A percentile compares a stretch with the other conserved stretches of the same genome.
Evolutionary conservation across 306 rosid species (phyloP).

Genomic region (Betula pendula): DNA sequence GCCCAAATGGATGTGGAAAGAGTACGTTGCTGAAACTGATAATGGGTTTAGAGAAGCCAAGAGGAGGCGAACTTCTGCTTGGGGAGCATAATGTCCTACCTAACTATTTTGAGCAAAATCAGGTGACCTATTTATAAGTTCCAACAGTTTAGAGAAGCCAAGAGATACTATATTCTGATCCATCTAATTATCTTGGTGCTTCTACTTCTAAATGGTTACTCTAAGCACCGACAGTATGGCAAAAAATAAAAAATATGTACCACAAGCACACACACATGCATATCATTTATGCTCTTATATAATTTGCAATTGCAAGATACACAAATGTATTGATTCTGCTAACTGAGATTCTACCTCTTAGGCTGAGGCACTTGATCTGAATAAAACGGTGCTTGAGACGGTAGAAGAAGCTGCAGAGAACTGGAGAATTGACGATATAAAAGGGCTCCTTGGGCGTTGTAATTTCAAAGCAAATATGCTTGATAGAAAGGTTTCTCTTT

Average conservation of each 20-base stretch:
- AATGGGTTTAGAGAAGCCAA: conserved; percentile 84
- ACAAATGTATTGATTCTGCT: conserved; percentile 26
- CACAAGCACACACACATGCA: too few relatives aligned
- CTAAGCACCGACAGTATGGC: not conserved
- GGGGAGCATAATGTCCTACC: conserved; percentile 96
- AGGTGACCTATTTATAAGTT: conserved; percentile 46
- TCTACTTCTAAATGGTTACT: conserved; percentile 4
- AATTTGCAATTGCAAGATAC: not conserved
- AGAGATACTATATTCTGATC: conserved; percentile 19
- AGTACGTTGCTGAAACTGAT: conserved; percentile 90
- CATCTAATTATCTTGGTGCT: conserved; percentile 9
- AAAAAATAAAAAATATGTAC: too few relatives aligned
- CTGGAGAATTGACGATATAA: conserved; percentile 90
- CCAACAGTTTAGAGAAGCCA: not conserved
- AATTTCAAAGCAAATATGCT: conserved; percentile 95
- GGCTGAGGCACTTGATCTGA: conserved; percentile 98
- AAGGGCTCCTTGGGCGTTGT: conserved; percentile 99
- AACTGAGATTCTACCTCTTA: conserved; percentile 38
- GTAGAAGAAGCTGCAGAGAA: conserved; percentile 96
- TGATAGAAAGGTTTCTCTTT: conserved; percentile 85
- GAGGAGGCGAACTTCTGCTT: conserved; percentile 72
- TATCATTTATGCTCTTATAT: not conserved
- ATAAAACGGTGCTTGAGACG: conserved; percentile 87
- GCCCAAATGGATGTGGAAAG: conserved; percentile 99
- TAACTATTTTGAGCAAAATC: conserved; percentile 98